Percentiles rank a stretch among this genome's conserved stretches.
phyloP scores from a whole-genome alignment of 768 basidiomycete species.

The Rhizopogon roseolus region DNA sequence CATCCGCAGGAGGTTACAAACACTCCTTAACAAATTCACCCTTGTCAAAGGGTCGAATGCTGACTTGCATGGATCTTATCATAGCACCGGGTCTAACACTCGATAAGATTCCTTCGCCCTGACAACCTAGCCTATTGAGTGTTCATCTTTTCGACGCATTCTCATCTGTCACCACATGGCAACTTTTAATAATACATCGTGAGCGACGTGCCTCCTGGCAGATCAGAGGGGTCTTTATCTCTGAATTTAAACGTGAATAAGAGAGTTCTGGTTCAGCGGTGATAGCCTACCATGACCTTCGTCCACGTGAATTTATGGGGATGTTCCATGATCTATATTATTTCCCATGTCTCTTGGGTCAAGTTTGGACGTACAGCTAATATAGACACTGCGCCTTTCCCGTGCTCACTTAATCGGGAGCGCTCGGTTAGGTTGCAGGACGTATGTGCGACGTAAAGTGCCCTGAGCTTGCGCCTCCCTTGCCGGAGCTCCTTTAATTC shows the following conservation, averaged over 20 bases:
- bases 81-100: not conserved
- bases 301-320: slow-evolving; percentile 11
- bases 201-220: not conserved
- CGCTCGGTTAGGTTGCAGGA: not conserved
- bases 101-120: not conserved
- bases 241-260: slow-evolving; percentile 15
- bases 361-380: not conserved
- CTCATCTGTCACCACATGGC: slow-evolving; percentile 5
- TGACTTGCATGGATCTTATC: not conserved
- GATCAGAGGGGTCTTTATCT: slow-evolving; percentile 1
- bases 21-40: not conserved
- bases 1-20: not conserved
- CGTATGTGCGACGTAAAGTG: not conserved
- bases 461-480: not conserved
- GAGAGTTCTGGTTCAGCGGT: slow-evolving; percentile 10
- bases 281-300: slow-evolving; percentile 9
- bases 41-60: not conserved
- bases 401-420: not conserved
- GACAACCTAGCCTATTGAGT: not conserved
- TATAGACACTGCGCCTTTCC: not conserved
- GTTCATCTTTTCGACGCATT: not conserved
- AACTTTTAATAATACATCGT: not conserved
- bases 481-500: not conserved
- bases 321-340: not conserved
- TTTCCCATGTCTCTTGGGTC: slow-evolving; percentile 1